phyloP scores from a whole-genome alignment of 2,329 filamentous ascomycete species.

The Colletotrichum euphorbiae region DNA sequence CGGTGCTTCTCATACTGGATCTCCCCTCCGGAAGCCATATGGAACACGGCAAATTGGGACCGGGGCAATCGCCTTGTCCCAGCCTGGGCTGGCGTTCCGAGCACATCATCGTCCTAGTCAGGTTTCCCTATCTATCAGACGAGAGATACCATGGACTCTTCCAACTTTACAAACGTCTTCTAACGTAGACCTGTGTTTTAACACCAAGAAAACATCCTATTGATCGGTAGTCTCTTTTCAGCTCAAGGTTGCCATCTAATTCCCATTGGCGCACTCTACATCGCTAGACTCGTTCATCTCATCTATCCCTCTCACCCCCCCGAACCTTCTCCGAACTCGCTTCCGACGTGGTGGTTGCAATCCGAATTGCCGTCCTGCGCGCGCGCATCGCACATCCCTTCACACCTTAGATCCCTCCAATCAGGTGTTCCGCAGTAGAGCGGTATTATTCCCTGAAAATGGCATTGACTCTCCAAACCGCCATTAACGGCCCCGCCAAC shows the following conservation, averaged over 20 bases:
- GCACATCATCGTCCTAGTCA: conserved; percentile 37
- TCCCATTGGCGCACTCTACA: too few relatives aligned
- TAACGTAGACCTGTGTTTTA: conserved; percentile 9
- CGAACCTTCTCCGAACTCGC: conserved; percentile 29
- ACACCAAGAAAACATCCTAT: neutral
- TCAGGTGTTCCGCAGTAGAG: neutral
- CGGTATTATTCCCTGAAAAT: conserved; percentile 43
- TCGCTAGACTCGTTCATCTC: conserved; percentile 1
- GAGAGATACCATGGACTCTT: conserved; percentile 15
- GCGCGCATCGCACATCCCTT: neutral
- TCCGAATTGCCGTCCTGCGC: conserved; percentile 8
- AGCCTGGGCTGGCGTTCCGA: conserved; percentile 29
- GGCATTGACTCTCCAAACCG: conserved; percentile 61
- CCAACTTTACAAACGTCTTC: conserved; percentile 1
- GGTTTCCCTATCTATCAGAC: conserved; percentile 25
- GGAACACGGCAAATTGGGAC: conserved; percentile 20
- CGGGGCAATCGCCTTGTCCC: conserved; percentile 35
- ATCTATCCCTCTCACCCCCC: conserved; percentile 6
- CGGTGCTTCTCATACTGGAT: conserved; percentile 1
- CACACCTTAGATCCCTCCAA: conserved; percentile 18
- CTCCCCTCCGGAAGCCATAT: neutral
- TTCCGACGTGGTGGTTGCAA: conserved; percentile 26
- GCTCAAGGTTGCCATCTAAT: neutral
- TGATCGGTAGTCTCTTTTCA: neutral
- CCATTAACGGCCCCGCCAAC: conserved; percentile 59